Evolutionary conservation across 768 basidiomycete genomes (phyloP).

Genomic region (Agaricus sinodeliciosus): DNA sequence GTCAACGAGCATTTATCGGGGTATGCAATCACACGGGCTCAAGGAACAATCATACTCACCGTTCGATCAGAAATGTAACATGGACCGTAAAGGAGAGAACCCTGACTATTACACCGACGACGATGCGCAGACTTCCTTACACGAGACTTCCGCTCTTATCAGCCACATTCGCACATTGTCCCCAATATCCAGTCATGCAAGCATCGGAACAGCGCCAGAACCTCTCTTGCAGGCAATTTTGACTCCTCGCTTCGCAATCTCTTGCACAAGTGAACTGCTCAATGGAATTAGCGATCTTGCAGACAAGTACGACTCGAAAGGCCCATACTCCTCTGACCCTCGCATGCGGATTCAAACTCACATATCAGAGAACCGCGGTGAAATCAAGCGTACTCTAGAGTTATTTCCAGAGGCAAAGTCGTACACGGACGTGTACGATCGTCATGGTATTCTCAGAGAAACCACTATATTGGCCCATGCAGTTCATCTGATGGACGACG

Average conservation of each 20-base stretch:
- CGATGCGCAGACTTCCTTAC: slow-evolving; percentile 50
- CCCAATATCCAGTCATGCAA: slow-evolving; percentile 19
- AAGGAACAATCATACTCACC: slow-evolving; percentile 4
- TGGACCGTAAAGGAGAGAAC: slow-evolving; percentile 57
- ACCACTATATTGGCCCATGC: slow-evolving; percentile 90
- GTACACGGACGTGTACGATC: slow-evolving; percentile 83
- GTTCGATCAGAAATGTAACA: slow-evolving; percentile 71
- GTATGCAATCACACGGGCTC: slow-evolving; percentile 35
- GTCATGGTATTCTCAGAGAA: slow-evolving; percentile 60
- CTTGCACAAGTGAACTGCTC: slow-evolving; percentile 73
- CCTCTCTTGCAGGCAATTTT: slow-evolving; percentile 83
- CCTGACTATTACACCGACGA: slow-evolving; percentile 67
- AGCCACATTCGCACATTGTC: slow-evolving; percentile 57
- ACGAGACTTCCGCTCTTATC: slow-evolving; percentile 59
- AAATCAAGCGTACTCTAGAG: slow-evolving; percentile 57
- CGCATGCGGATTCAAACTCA: slow-evolving; percentile 85
- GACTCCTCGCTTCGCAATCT: slow-evolving; percentile 95
- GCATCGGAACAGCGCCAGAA: slow-evolving; percentile 22
- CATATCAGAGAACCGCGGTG: slow-evolving; percentile 76
- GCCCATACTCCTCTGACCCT: slow-evolving; percentile 33
- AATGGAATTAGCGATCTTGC: slow-evolving; percentile 55
- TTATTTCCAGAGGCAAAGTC: slow-evolving; percentile 59
- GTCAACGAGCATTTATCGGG: slow-evolving; percentile 82
- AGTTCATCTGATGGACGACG: slow-evolving; percentile 67
- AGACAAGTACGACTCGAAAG: background rate